Conservation (phyloP, 2,329 filamentous ascomycete genomes). For the Cladosporium austrohemisphaericum region DNA sequence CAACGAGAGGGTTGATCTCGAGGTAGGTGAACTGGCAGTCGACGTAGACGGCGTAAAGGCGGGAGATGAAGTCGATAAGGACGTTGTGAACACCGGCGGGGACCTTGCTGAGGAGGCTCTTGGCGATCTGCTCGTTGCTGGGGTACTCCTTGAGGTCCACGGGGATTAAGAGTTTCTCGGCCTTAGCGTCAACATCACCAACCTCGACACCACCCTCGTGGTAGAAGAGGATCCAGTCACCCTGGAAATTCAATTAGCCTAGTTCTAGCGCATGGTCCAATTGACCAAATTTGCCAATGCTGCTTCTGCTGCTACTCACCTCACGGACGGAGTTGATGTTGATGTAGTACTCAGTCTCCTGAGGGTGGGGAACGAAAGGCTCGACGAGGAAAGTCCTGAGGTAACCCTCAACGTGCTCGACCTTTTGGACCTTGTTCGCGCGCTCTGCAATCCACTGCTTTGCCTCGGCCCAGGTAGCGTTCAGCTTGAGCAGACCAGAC, state of each 20-base stretch:
- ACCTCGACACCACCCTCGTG: constrained; percentile 99
- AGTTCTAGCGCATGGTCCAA: not conserved
- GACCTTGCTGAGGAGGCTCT: constrained; percentile 82
- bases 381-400: constrained; percentile 96
- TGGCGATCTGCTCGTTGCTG: constrained; percentile 90
- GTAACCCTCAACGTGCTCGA: constrained; percentile 84
- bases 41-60: constrained; percentile 97
- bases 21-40: constrained; percentile 99
- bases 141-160: constrained; percentile 93
- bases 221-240: constrained; percentile 99
- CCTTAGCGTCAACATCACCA: constrained; percentile 97
- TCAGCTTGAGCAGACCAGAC: constrained; percentile 91
- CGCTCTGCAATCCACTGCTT: constrained; percentile 90
- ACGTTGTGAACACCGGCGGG: constrained; percentile 96
- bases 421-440: constrained; percentile 86
- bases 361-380: constrained; percentile 93
- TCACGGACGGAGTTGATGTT: constrained; percentile 99
- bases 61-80: constrained; percentile 97
- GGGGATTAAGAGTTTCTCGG: constrained; percentile 95
- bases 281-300: not conserved
- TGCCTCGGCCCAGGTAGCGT: constrained; percentile 95
- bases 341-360: constrained; percentile 98
- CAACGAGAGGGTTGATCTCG: constrained; percentile 98
- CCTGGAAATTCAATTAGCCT: constrained; percentile 52
- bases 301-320: constrained; percentile 60